Evolutionary conservation across 345 rosid genomes (phyloP).

Genomic region (Gossypium mustelinum): DNA sequence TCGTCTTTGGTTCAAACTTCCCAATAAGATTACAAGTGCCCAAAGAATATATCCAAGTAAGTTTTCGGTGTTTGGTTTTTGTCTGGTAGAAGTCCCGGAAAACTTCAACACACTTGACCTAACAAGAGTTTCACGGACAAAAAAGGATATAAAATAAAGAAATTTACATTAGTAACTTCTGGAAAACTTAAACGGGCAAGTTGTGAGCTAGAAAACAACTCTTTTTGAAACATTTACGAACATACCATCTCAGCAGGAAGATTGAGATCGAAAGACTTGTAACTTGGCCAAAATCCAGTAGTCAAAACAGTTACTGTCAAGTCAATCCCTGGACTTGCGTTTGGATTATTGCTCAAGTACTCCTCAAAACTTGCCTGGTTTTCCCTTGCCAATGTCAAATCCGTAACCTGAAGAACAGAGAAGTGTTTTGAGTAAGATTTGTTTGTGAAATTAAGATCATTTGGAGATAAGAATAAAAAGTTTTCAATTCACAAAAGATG

Average conservation of each 20-base stretch:
- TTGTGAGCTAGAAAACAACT: not conserved
- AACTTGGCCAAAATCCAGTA: conserved; percentile 78
- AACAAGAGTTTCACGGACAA: not conserved
- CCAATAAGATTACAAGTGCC: conserved; percentile 60
- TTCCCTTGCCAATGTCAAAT: conserved; percentile 68
- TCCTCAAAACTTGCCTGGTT: conserved; percentile 57
- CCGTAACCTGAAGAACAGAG: conserved; percentile 43
- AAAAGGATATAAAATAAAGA: not conserved
- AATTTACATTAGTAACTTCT: not conserved
- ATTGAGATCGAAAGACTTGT: conserved; percentile 62
- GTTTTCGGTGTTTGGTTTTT: conserved; percentile 56
- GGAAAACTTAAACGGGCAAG: not conserved
- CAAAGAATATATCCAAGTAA: conserved; percentile 65
- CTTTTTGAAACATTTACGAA: not conserved
- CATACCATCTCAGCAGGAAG: conserved; percentile 68
- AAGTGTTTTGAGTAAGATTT: not conserved
- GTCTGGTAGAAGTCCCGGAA: conserved; percentile 62
- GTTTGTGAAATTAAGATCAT: not conserved
- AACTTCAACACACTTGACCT: conserved; percentile 60
- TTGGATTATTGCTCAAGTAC: conserved; percentile 42
- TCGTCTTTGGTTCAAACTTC: conserved; percentile 54
- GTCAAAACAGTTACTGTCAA: conserved; percentile 64
- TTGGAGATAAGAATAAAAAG: not conserved
- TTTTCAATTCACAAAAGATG: not conserved
- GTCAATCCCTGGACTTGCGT: conserved; percentile 54